phyloP scores from a whole-genome alignment of 2,329 filamentous ascomycete species.

The Uncinocarpus reesii region DNA sequence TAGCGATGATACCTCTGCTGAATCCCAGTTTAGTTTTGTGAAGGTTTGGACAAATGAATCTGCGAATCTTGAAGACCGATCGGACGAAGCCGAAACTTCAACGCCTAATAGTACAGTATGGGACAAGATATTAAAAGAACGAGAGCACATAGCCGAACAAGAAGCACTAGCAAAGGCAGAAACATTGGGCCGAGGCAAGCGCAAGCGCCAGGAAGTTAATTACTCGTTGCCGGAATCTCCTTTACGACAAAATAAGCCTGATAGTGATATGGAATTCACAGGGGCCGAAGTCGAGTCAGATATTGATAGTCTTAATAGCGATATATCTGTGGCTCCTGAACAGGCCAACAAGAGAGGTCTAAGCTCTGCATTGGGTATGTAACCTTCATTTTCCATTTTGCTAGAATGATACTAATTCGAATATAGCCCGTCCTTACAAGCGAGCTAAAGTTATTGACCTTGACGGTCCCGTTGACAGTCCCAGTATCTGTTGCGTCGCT shows the following conservation, averaged over 20 bases:
- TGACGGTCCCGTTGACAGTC: no score
- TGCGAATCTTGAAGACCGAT: conserved; percentile 53
- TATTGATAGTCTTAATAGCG: conserved; percentile 16
- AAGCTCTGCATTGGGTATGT: conserved; percentile 7
- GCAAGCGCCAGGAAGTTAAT: conserved; percentile 50
- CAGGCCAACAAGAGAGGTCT: conserved; percentile 18
- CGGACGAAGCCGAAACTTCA: conserved; percentile 46
- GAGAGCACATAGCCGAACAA: conserved; percentile 66
- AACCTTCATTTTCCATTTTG: background rate
- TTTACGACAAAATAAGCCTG: conserved; percentile 13
- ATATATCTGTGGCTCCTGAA: background rate
- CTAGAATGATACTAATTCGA: background rate
- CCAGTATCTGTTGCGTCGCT: conserved; percentile 44
- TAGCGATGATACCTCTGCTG: conserved; percentile 54
- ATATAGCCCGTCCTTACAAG: conserved; percentile 30
- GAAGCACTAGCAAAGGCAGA: conserved; percentile 59
- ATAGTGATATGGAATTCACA: conserved; percentile 15
- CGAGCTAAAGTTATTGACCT: conserved; percentile 25
- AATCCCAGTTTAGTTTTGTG: conserved; percentile 79
- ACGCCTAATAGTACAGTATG: conserved; percentile 61
- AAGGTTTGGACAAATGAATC: conserved; percentile 84
- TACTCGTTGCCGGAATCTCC: conserved; percentile 29
- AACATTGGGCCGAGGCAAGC: conserved; percentile 74
- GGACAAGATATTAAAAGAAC: conserved; percentile 78
- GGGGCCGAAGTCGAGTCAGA: conserved; percentile 20